Percentiles rank a stretch among this genome's conserved stretches.
phyloP scores from a whole-genome alignment of 805 yeast genomes.

The Schwanniomyces polymorphus region DNA sequence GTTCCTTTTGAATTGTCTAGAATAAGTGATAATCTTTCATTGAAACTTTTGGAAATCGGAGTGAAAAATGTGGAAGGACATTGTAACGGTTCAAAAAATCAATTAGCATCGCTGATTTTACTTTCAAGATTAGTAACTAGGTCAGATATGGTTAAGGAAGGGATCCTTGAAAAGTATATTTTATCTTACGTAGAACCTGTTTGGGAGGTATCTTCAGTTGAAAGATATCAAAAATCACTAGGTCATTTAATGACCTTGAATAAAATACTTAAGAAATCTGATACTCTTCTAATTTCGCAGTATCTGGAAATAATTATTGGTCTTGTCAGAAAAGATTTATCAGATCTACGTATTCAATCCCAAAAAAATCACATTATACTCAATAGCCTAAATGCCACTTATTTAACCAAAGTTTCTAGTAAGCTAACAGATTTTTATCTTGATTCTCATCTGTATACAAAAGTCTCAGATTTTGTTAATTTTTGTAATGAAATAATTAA shows the following conservation, averaged over 20 bases:
- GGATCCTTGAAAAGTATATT: constrained; percentile 18
- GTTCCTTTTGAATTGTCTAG: constrained; percentile 67
- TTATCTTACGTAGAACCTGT: constrained; percentile 6
- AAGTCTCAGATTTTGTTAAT: constrained; percentile 50
- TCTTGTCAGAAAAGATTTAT: constrained; percentile 15
- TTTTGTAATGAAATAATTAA: constrained; percentile 39
- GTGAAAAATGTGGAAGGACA: constrained; percentile 25
- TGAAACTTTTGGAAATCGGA: constrained; percentile 35
- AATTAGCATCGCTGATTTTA: constrained; percentile 51
- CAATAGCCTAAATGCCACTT: constrained; percentile 17
- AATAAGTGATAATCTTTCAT: constrained; percentile 31
- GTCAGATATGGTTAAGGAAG: constrained; percentile 35
- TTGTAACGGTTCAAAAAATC: constrained; percentile 54
- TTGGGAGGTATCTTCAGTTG: constrained; percentile 14
- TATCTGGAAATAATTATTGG: constrained; percentile 12
- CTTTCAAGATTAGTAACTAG: constrained; percentile 57
- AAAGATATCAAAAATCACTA: constrained; percentile 15
- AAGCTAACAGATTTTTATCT: constrained; percentile 34
- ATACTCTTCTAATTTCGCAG: constrained; percentile 5
- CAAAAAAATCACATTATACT: constrained; percentile 2
- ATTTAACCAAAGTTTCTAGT: constrained; percentile 32
- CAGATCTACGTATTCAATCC: constrained; percentile 11
- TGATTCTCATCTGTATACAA: constrained; percentile 26
- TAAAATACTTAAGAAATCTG: constrained; percentile 29
- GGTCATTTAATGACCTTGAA: constrained; percentile 45